phyloP scores from a whole-genome alignment of 225 moss, liverwort and hornwort species.

The Antitrichia curtipendula region DNA sequence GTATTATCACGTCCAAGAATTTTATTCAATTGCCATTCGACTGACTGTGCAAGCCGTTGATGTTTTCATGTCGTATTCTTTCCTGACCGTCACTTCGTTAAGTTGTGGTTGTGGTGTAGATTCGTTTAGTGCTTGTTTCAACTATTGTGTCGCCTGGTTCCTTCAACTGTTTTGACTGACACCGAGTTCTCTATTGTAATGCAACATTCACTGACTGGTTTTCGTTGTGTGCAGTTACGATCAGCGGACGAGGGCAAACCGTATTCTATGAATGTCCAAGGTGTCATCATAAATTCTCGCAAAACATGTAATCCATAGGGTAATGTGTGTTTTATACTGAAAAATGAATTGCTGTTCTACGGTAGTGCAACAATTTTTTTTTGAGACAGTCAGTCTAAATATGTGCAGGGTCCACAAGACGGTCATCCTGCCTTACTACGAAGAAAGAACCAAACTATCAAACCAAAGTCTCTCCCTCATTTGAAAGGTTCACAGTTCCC shows the following conservation, averaged over 20 bases:
- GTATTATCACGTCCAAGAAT: conserved; percentile 5
- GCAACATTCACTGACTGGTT: not conserved
- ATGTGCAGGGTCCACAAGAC: too few relatives aligned
- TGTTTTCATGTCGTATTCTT: not conserved
- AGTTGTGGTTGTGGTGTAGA: not conserved
- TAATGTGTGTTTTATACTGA: too few relatives aligned
- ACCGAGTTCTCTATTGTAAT: not conserved
- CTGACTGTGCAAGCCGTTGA: not conserved
- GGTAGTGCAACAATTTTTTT: too few relatives aligned
- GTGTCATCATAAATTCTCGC: conserved; percentile 87
- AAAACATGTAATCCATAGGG: conserved; percentile 59
- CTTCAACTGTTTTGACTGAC: not conserved
- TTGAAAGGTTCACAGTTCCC: too few relatives aligned
- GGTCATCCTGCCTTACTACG: too few relatives aligned
- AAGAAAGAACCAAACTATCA: too few relatives aligned
- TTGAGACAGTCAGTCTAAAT: too few relatives aligned
- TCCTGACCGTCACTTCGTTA: not conserved
- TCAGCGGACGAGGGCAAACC: conserved; percentile 96
- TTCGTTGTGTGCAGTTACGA: conserved; percentile 54
- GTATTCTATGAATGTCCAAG: conserved; percentile 94
- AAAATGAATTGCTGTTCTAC: too few relatives aligned
- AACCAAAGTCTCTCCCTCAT: too few relatives aligned
- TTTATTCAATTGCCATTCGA: not conserved
- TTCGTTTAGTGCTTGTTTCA: not conserved
- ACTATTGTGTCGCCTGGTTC: not conserved